Evolutionary conservation across 1,139 yeast genomes (phyloP).

Genomic region (Nakaseomyces bracarensis): DNA sequence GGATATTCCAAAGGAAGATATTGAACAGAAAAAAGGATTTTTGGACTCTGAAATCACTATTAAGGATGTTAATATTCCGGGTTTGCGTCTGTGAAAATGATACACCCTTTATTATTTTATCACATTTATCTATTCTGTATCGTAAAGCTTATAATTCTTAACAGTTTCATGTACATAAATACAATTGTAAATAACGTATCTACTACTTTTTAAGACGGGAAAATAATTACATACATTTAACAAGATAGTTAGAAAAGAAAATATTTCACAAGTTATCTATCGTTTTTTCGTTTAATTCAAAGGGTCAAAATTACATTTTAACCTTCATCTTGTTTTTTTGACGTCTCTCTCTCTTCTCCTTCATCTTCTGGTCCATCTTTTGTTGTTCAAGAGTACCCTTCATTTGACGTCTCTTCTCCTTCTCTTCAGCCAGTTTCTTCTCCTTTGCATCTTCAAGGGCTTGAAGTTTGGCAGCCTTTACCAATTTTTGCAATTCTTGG

Average conservation of each 20-base stretch:
- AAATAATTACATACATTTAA: not conserved
- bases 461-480: constrained; percentile 50
- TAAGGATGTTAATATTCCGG: constrained; percentile 14
- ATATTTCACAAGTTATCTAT: no score
- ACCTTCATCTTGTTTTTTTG: constrained; percentile 38
- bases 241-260: no score
- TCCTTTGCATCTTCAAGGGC: constrained; percentile 63
- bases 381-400: constrained; percentile 57
- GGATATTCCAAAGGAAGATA: no score
- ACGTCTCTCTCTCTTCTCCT: constrained; percentile 49
- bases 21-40: constrained; percentile 8
- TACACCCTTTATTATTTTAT: no score
- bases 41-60: constrained; percentile 9
- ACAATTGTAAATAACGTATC: not conserved
- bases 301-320: constrained; percentile 28
- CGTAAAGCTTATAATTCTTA: not conserved
- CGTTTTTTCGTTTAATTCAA: not conserved
- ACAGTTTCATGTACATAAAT: not conserved
- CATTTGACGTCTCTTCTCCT: constrained; percentile 41
- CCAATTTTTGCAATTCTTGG: constrained; percentile 36
- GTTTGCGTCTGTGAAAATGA: constrained; percentile 8
- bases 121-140: no score
- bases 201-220: not conserved
- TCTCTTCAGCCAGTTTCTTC: constrained; percentile 57
- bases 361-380: constrained; percentile 65